phyloP scores from a whole-genome alignment of 2,329 filamentous ascomycete species.

The Venturia asperata region DNA sequence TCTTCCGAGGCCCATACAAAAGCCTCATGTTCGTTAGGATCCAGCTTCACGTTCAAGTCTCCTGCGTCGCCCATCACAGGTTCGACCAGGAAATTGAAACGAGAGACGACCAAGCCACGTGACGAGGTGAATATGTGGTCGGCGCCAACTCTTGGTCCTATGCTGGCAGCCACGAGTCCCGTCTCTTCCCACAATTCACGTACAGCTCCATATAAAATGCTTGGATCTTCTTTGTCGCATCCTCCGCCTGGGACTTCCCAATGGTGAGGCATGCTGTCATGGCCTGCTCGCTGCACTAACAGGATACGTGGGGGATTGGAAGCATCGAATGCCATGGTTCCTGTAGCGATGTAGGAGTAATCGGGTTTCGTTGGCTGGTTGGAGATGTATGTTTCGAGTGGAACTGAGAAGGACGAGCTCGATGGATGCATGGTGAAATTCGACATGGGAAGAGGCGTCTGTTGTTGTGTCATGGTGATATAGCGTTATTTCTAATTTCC shows the following conservation, averaged over 20 bases:
- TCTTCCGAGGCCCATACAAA: too few relatives aligned
- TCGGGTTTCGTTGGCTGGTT: neutral
- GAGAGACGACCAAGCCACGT: too few relatives aligned
- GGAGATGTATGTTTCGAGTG: neutral
- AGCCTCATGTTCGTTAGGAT: too few relatives aligned
- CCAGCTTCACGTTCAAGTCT: too few relatives aligned
- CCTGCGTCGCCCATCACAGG: too few relatives aligned
- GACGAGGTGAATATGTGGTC: too few relatives aligned
- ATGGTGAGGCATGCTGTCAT: slow-evolving; percentile 39
- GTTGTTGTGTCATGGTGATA: neutral
- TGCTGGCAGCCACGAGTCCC: too few relatives aligned
- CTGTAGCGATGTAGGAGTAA: neutral
- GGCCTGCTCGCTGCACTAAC: slow-evolving; percentile 41
- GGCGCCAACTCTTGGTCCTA: too few relatives aligned
- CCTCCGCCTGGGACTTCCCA: slow-evolving; percentile 49
- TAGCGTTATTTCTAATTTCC: too few relatives aligned
- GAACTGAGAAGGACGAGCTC: neutral
- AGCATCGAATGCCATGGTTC: slow-evolving; percentile 5
- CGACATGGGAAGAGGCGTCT: neutral
- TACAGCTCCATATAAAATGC: slow-evolving; percentile 32
- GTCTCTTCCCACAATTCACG: too few relatives aligned
- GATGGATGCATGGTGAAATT: neutral
- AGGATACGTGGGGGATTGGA: slow-evolving; percentile 31
- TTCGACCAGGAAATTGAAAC: too few relatives aligned
- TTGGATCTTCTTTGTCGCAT: slow-evolving; percentile 38